Percentiles rank a stretch among this genome's conserved stretches.
phyloP scores from a whole-genome alignment of 768 basidiomycete species.

The Mycena vulgaris region DNA sequence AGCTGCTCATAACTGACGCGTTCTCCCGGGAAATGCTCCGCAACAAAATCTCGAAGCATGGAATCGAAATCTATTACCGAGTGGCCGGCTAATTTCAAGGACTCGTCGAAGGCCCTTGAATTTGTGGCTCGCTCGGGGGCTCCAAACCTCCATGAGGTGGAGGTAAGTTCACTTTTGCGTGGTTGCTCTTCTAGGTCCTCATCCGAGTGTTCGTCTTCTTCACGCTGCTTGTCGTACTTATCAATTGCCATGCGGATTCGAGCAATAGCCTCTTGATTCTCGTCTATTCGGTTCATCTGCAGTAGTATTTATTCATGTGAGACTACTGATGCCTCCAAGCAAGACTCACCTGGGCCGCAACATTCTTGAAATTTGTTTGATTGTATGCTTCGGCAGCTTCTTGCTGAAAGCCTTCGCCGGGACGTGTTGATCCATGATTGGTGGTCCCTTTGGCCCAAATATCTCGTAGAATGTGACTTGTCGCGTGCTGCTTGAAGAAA shows the following conservation, averaged over 20 bases:
- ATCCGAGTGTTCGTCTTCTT: not conserved
- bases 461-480: not conserved
- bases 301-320: not conserved
- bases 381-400: slow-evolving; percentile 6
- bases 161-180: not conserved
- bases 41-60: slow-evolving; percentile 3
- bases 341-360: slow-evolving; percentile 10
- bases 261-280: slow-evolving; percentile 46
- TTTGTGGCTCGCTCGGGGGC: not conserved
- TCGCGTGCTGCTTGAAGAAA: slow-evolving; percentile 36
- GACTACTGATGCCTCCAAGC: no score
- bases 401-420: slow-evolving; percentile 24
- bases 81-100: not conserved
- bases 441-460: slow-evolving; percentile 18
- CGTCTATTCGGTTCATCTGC: slow-evolving; percentile 44
- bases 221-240: slow-evolving; percentile 32
- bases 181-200: slow-evolving; percentile 13
- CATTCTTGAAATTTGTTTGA: slow-evolving; percentile 11
- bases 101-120: not conserved
- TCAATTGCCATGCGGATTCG: slow-evolving; percentile 45
- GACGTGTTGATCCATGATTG: not conserved
- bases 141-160: slow-evolving; percentile 13
- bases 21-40: slow-evolving; percentile 1
- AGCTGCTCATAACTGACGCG: not conserved
- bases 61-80: not conserved